Evolutionary conservation across 495 filamentous ascomycete genomes (phyloP), one percentile per base, ranked within the genome.

Genomic region (Coniosporium apollinis): DNA sequence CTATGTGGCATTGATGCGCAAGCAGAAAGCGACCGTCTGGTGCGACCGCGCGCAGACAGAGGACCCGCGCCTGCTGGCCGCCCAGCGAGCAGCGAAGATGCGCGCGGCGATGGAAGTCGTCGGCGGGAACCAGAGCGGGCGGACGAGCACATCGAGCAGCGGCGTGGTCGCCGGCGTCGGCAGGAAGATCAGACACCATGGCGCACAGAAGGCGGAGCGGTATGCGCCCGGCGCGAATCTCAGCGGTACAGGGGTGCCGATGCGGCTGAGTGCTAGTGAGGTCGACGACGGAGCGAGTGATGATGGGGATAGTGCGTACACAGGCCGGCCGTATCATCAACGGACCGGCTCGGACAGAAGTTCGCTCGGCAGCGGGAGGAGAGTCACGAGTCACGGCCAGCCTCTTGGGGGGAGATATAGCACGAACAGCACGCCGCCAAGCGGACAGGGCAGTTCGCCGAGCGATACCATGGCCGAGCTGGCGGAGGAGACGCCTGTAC

Each of bases 11-110:
- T 64, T 94, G 7, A 78, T 99, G 62, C 72, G 89, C 31, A 82
- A 82, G 46, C 89, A 99, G 51, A 99, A 96, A 51, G 89, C 83
- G 19, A 99, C 89, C 0, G 89, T 99, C 5, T 99, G 89, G 89
- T 94, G 87, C 57, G 91, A 96, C 45, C 84, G 86, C 35, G 70
- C 85, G 10, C 89, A 99, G 48, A 71, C 78, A 33, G 84, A 96
- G 57, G 91, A 99, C 57, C 81, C 91, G 7, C 67, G 83, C 16
- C 52, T 92, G 36, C 55, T 77, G 4, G 83, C 82, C 17, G 72
- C 80, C 46, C 81, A 91, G 47, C 67, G 77, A 38, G 72, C 72
- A 2, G 91, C 85, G 34, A 93, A 87, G 60, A 68, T 76, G 57
- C 62, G 83, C 33, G 91, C 91, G 2, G 74, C 74, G 29, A 70